Conservation (phyloP, 2,329 filamentous ascomycete genomes). For the Fusarium nelsonii region DNA sequence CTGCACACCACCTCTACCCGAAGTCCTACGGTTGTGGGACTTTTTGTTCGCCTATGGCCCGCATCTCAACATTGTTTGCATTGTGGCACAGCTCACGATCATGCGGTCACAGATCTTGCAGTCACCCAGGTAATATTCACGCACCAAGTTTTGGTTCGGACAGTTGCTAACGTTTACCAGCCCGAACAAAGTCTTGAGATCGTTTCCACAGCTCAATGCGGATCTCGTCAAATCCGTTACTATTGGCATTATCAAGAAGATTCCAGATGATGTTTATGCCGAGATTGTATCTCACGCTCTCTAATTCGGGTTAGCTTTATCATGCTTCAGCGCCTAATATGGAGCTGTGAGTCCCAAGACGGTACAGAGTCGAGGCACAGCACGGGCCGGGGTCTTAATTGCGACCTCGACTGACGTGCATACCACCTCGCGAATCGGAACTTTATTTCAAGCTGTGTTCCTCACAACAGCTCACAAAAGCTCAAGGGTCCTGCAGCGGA, state of each 20-base stretch:
- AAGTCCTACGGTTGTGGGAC: slow-evolving; percentile 95
- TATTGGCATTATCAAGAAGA: slow-evolving; percentile 87
- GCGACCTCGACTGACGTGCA: slow-evolving; percentile 26
- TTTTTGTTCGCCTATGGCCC: slow-evolving; percentile 96
- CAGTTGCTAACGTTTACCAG: slow-evolving; percentile 62
- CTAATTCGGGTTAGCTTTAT: slow-evolving; percentile 51
- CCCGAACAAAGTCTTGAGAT: slow-evolving; percentile 91
- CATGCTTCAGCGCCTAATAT: neutral
- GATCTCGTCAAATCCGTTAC: slow-evolving; percentile 87
- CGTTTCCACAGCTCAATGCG: slow-evolving; percentile 85
- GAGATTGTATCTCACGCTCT: slow-evolving; percentile 91
- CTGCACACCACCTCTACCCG: slow-evolving; percentile 92
- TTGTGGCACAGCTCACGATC: slow-evolving; percentile 92
- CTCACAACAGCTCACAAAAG: slow-evolving; percentile 9
- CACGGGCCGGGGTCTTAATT: slow-evolving; percentile 29
- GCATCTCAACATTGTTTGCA: slow-evolving; percentile 95
- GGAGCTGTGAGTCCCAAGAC: slow-evolving; percentile 9
- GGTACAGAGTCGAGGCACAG: slow-evolving; percentile 6
- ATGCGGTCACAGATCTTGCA: slow-evolving; percentile 86
- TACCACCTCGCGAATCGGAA: slow-evolving; percentile 35
- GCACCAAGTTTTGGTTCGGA: neutral
- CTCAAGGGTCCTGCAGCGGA: slow-evolving; percentile 6
- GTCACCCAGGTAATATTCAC: slow-evolving; percentile 76
- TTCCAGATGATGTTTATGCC: slow-evolving; percentile 89
- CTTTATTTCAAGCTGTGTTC: slow-evolving; percentile 18